These are phyloP conservation scores for Deinandra increscens DNA, from an alignment of 129 eudicot genomes.

Conservation along the genomic window DNA sequence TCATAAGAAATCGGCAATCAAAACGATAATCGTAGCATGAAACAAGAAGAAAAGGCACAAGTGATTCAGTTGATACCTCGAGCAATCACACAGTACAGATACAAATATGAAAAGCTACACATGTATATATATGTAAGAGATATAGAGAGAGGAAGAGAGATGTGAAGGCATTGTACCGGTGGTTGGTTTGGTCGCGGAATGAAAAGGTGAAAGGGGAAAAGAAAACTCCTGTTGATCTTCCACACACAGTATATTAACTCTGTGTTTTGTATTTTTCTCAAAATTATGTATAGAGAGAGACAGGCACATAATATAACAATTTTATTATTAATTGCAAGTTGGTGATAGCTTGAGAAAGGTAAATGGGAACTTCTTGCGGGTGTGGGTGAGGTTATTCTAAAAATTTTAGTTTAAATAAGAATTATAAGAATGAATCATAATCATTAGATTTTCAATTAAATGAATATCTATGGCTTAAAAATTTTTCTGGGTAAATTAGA, in stretches of 20 bases:
- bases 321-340: no score
- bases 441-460: no score
- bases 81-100: conserved; percentile 16
- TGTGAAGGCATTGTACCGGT: conserved; percentile 40
- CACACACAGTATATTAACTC: conserved; percentile 23
- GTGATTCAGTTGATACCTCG: conserved; percentile 5
- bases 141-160: conserved; percentile 12
- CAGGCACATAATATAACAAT: background rate
- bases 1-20: background rate
- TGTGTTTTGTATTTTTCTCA: background rate
- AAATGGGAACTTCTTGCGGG: no score
- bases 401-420: no score
- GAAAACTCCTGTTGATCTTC: conserved; percentile 30
- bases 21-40: conserved; percentile 7
- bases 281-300: background rate
- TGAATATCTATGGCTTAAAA: no score
- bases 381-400: no score
- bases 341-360: no score
- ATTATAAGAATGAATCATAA: no score
- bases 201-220: conserved; percentile 20
- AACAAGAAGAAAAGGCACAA: background rate
- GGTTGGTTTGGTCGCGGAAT: conserved; percentile 33
- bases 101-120: background rate
- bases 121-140: background rate
- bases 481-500: no score